phyloP scores from a whole-genome alignment of 2,329 filamentous ascomycete species.

The Zymoseptoria tritici region DNA sequence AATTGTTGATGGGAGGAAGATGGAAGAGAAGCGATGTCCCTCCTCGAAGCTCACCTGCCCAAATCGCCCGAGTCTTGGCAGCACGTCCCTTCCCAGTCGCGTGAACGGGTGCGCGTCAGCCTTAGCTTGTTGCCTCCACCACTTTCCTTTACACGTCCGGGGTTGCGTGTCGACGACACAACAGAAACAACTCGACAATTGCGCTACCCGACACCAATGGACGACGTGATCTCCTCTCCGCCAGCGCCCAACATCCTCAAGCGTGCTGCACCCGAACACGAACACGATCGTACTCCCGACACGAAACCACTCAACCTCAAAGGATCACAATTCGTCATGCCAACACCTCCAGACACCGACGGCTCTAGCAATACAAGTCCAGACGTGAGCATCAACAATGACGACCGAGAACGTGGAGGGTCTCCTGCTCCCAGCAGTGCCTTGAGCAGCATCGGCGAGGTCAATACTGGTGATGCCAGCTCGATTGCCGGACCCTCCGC shows the following conservation, averaged over 20 bases:
- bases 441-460: constrained; percentile 27
- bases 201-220: constrained; percentile 16
- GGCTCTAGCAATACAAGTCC: constrained; percentile 26
- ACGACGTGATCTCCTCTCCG: constrained; percentile 26
- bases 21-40: not conserved
- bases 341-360: constrained; percentile 28
- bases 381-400: constrained; percentile 9
- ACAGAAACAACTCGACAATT: not conserved
- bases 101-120: not conserved
- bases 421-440: constrained; percentile 29
- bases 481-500: constrained; percentile 2
- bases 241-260: constrained; percentile 20
- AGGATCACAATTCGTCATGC: constrained; percentile 29
- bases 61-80: no score
- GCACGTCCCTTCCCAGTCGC: no score
- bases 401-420: constrained; percentile 14
- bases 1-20: constrained; percentile 1
- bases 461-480: constrained; percentile 5
- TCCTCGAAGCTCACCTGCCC: not conserved
- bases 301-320: constrained; percentile 28
- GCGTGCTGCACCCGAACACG: constrained; percentile 20
- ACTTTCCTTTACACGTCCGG: not conserved
- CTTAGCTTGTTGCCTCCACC: not conserved
- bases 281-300: constrained; percentile 11
- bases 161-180: not conserved